Percentiles rank a stretch among this genome's conserved stretches.
Evolutionary conservation across 108 stramenopile genomes (phyloP).

Genomic region (Nitzschia sp.): DNA sequence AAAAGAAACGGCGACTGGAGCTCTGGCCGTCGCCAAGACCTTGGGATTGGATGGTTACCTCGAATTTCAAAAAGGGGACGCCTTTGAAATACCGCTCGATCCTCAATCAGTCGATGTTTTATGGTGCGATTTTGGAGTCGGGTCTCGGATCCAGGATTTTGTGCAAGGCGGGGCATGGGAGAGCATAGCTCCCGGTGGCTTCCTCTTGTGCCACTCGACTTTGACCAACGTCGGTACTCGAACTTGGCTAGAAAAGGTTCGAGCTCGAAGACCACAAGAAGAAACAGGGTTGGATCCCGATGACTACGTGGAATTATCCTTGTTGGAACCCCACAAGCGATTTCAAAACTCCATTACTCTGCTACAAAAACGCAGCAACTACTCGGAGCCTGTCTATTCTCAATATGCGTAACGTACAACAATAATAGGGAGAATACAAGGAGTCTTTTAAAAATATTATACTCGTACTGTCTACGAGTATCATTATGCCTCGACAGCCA

Average conservation of each 20-base stretch:
- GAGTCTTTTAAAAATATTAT: no score
- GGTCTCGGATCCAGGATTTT: constrained; percentile 70
- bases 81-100: constrained; percentile 57
- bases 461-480: no score
- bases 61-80: constrained; percentile 66
- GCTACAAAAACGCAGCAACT: constrained; percentile 63
- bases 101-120: constrained; percentile 64
- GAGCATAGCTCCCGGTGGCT: constrained; percentile 72
- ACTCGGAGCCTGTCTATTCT: constrained; percentile 69
- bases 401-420: constrained; percentile 79
- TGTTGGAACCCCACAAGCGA: constrained; percentile 78
- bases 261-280: constrained; percentile 28
- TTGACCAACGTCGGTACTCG: constrained; percentile 78
- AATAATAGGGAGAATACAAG: no score
- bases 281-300: constrained; percentile 63
- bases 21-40: constrained; percentile 56
- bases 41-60: constrained; percentile 68
- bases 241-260: constrained; percentile 63
- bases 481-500: no score
- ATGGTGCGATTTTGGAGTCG: constrained; percentile 91
- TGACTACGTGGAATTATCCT: constrained; percentile 63
- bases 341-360: constrained; percentile 77
- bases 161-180: constrained; percentile 45
- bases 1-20: constrained; percentile 73
- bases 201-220: constrained; percentile 75